phyloP scores from a whole-genome alignment of 192 early-diverging fungal genomes.

The Gigaspora rosea region DNA sequence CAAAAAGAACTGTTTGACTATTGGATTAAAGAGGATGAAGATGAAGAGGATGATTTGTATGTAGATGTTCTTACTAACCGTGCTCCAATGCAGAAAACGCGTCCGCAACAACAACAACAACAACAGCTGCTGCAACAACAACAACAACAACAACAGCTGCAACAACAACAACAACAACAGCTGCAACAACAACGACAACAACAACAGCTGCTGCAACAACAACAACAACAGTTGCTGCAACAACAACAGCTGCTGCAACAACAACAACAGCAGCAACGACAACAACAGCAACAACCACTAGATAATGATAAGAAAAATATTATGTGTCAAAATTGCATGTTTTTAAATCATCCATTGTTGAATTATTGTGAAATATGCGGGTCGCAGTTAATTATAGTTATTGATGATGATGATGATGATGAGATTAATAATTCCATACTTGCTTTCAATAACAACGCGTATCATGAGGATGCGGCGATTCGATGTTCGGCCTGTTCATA shows the following conservation, averaged over 20 bases:
- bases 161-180: not conserved
- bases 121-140: not conserved
- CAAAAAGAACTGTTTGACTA: not conserved
- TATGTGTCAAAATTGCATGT: not conserved
- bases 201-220: not conserved
- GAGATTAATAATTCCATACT: not conserved
- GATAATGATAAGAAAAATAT: not conserved
- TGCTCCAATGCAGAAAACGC: not conserved
- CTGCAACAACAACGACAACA: not conserved
- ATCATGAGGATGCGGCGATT: not conserved
- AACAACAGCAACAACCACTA: not conserved
- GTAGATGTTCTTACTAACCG: too few relatives aligned
- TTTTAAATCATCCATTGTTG: not conserved
- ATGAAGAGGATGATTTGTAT: not conserved
- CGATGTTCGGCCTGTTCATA: not conserved
- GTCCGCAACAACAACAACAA: not conserved
- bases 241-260: not conserved
- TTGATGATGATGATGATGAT: not conserved
- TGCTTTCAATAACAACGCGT: not conserved
- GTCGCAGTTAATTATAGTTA: not conserved
- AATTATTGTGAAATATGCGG: slow-evolving; percentile 12
- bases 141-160: not conserved
- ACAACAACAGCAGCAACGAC: not conserved
- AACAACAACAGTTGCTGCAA: not conserved
- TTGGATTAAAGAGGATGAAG: too few relatives aligned